Conservation (phyloP, 108 stramenopile genomes). For the Thalassiosira profunda region DNA sequence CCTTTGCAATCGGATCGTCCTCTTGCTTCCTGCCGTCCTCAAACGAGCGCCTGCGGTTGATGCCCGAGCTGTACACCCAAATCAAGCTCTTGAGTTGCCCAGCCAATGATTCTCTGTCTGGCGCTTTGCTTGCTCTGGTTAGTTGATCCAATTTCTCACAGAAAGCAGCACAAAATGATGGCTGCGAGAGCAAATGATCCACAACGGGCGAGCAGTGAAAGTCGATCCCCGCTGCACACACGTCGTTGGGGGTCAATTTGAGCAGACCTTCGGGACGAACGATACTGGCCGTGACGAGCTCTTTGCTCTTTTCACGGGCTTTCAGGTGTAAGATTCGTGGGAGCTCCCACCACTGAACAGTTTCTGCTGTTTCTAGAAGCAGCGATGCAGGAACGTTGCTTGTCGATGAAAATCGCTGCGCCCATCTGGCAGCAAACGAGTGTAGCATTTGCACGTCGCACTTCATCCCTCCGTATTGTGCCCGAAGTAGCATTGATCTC, state of each 20-base stretch:
- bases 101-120: slow-evolving; percentile 25
- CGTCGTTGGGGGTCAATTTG: slow-evolving; percentile 49
- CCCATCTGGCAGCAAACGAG: slow-evolving; percentile 56
- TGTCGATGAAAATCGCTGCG: slow-evolving; percentile 47
- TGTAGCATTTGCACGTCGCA: slow-evolving; percentile 79
- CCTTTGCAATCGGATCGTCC: slow-evolving; percentile 12
- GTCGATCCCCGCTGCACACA: slow-evolving; percentile 73
- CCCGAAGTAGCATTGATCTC: slow-evolving; percentile 72
- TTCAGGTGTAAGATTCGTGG: slow-evolving; percentile 43
- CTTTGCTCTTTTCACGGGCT: slow-evolving; percentile 24
- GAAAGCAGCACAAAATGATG: not conserved
- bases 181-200: slow-evolving; percentile 45
- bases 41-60: slow-evolving; percentile 62
- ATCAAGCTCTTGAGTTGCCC: slow-evolving; percentile 62
- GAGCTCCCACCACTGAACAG: slow-evolving; percentile 46
- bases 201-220: slow-evolving; percentile 88
- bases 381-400: too few relatives aligned
- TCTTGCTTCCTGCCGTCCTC: not conserved
- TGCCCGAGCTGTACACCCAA: slow-evolving; percentile 82
- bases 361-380: too few relatives aligned
- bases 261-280: slow-evolving; percentile 19
- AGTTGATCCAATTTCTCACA: slow-evolving; percentile 17
- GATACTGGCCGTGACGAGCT: slow-evolving; percentile 26
- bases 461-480: slow-evolving; percentile 84
- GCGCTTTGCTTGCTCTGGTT: not conserved